A percentile compares a stretch with the other conserved stretches of the same genome.
Evolutionary conservation across 805 yeast genomes (phyloP).

Genomic region (Cyberlindnera mycetangii): DNA sequence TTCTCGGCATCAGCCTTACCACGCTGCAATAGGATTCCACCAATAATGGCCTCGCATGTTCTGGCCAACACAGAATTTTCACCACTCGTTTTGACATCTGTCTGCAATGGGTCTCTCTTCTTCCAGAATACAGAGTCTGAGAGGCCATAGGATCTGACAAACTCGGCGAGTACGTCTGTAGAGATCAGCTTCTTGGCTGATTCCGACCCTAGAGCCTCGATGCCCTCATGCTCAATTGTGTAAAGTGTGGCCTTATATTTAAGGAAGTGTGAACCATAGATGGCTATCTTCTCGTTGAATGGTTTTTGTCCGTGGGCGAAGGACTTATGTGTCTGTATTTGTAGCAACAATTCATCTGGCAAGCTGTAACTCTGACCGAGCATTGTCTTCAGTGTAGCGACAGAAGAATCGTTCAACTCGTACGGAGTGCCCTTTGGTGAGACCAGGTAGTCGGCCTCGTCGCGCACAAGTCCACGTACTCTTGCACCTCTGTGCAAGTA

Average conservation of each 20-base stretch:
- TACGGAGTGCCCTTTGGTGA: conserved; percentile 52
- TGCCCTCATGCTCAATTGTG: conserved; percentile 25
- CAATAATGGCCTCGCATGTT: conserved; percentile 59
- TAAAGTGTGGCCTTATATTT: conserved; percentile 38
- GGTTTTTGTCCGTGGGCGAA: conserved; percentile 91
- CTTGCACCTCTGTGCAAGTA: conserved; percentile 46
- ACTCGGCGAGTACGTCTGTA: conserved; percentile 47
- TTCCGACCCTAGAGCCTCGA: conserved; percentile 59
- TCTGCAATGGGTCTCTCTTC: conserved; percentile 46
- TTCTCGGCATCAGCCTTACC: conserved; percentile 58
- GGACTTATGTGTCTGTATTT: conserved; percentile 88
- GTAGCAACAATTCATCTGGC: conserved; percentile 62
- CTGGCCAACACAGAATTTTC: conserved; percentile 53
- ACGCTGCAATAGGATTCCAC: conserved; percentile 61
- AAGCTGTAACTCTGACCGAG: conserved; percentile 50
- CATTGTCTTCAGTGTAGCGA: conserved; percentile 47
- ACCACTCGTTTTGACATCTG: conserved; percentile 47
- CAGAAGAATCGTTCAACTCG: conserved; percentile 47
- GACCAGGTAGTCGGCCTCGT: conserved; percentile 55
- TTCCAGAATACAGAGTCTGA: conserved; percentile 65
- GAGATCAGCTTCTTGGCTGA: conserved; percentile 50
- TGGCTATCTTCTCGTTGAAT: conserved; percentile 79
- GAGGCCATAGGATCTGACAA: conserved; percentile 47
- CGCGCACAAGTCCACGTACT: conserved; percentile 69
- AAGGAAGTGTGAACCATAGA: conserved; percentile 65